Base-by-base conservation (phyloP, 768 basidiomycete species). In the Hypsizygus marmoreus region DNA sequence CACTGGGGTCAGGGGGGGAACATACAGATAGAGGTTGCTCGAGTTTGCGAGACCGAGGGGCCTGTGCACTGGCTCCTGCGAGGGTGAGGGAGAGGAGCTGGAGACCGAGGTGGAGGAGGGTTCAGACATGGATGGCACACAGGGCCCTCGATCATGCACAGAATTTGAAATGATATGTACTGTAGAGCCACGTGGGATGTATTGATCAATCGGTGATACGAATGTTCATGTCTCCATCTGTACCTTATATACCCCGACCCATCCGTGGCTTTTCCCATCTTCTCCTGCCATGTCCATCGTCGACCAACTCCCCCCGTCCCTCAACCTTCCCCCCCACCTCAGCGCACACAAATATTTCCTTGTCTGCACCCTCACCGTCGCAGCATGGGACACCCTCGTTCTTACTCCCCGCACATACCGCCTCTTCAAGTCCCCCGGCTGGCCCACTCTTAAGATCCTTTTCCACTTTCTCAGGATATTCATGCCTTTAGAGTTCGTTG, bases 301-400 rank as follows among this genome's bases (percentile, higher is more conserved):
- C 13, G 50, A 63, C 33, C 19, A 53, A 4, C 73, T 91, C 6
- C 90, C 90, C 13, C 64, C 73, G 43, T 87, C 82, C 17, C 82
- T 92, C 59, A 71, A 86, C 54, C 79, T 91, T 4, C 77, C 90
- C 0, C 77, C 90, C 1, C 90, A 89, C 62, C 75, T 92, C 26
- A 81, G 79, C 23, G 90, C 90, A 0, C 90, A 91, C 75, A 91
- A 92, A 66, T 93, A 93, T 57, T 91, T 92, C 62, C 80, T 88
- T 36, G 91, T 92, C 53, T 93, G 90, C 72, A 89, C 90, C 0
- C 80, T 93, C 51, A 93, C 90, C 43, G 88, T 93, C 45, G 86
- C 89, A 0, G 90, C 90, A 6, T 92, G 91, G 90, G 90, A 93
- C 58, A 84, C 89, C 26, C 81, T 93, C 57, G 90, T 93, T 26